Percentiles rank a stretch among this genome's conserved stretches.
Conservation (phyloP, 805 yeast genomes). For the Zygoascus ofunaensis region DNA sequence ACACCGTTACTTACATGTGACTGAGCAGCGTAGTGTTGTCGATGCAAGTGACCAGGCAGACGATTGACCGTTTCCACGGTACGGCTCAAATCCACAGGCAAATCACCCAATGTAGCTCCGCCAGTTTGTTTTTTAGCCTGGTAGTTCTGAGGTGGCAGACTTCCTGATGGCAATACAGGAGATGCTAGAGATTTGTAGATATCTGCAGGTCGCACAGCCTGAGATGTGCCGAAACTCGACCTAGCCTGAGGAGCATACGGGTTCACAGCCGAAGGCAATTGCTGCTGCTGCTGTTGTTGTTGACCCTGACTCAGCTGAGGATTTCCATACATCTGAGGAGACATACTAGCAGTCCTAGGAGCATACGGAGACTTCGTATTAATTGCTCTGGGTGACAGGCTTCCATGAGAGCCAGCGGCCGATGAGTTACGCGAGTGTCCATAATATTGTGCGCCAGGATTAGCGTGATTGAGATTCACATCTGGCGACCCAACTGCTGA, state of each 20-base stretch:
- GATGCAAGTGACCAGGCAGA: background rate
- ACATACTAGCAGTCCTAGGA: background rate
- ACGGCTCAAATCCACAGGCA: constrained; percentile 10
- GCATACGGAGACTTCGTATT: constrained; percentile 7
- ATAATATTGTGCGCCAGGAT: background rate
- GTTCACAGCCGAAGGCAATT: constrained; percentile 1
- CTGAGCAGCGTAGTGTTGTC: background rate
- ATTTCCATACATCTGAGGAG: background rate
- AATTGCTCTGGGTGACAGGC: constrained; percentile 1
- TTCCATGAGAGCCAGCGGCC: constrained; percentile 2
- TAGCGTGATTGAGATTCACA: too few species aligned
- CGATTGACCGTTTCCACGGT: background rate
- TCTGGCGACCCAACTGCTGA: too few species aligned
- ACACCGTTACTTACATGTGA: background rate
- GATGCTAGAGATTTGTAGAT: background rate
- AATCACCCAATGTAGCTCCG: constrained; percentile 10
- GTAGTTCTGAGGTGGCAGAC: too few species aligned
- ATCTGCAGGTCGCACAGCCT: background rate
- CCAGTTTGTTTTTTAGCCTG: background rate
- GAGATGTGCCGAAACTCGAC: background rate
- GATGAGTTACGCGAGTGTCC: background rate
- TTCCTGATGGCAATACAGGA: background rate
- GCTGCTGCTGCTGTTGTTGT: background rate
- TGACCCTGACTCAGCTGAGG: background rate
- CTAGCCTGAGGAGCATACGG: constrained; percentile 5